Conservation (phyloP, 805 yeast genomes). For the Starmerella potacharoeniae region DNA sequence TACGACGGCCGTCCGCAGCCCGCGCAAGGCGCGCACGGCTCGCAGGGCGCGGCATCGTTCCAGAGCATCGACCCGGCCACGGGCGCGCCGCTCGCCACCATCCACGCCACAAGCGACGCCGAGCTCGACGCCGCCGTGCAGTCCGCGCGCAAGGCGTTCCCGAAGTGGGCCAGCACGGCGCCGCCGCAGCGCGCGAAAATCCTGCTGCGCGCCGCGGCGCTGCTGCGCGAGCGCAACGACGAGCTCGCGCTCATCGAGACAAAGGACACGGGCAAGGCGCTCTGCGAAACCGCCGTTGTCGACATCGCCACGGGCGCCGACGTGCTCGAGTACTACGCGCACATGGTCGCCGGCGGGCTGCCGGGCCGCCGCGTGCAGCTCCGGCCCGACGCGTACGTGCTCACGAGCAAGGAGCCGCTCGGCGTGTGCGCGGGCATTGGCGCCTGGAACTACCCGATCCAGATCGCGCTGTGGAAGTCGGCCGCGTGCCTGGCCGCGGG, state of each 20-base stretch:
- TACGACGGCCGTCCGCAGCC: conserved; percentile 9
- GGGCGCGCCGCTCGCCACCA: conserved; percentile 52
- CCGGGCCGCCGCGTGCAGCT: conserved; percentile 49
- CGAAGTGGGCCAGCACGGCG: conserved; percentile 56
- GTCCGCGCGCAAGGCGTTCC: conserved; percentile 69
- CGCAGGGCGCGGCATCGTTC: conserved; percentile 43
- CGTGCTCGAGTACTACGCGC: conserved; percentile 48
- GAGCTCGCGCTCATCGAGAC: conserved; percentile 62
- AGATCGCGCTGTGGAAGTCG: conserved; percentile 65
- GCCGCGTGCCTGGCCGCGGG: conserved; percentile 76
- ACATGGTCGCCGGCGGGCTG: conserved; percentile 60
- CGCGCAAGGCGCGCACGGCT: conserved; percentile 32
- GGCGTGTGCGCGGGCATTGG: conserved; percentile 60
- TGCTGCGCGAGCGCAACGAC: conserved; percentile 56
- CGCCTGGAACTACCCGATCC: conserved; percentile 59
- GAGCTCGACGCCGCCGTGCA: conserved; percentile 75
- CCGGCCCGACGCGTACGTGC: conserved; percentile 46
- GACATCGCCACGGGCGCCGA: conserved; percentile 42
- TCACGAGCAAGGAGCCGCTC: conserved; percentile 53
- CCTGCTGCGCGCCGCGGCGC: conserved; percentile 58
- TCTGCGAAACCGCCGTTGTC: conserved; percentile 35
- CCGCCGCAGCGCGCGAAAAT: conserved; percentile 55
- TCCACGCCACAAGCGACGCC: conserved; percentile 62
- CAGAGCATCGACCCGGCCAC: conserved; percentile 58
- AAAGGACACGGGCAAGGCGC: conserved; percentile 81